Base-by-base conservation (phyloP, 495 filamentous ascomycete genomes). In the Hypoxylon rickii region DNA sequence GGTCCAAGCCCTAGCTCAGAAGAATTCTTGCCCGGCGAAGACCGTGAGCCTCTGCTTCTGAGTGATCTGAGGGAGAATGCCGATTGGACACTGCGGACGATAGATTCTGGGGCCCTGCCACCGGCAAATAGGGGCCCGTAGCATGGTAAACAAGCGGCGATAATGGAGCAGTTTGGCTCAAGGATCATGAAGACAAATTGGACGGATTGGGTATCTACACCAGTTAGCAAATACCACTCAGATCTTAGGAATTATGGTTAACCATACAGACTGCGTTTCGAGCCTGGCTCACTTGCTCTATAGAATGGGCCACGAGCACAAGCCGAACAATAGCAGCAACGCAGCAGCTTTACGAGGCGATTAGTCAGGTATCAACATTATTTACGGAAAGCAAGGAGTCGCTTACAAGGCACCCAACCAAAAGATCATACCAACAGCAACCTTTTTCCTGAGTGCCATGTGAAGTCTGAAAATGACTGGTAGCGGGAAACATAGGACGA, bases 331-430 rank as follows among this genome's bases (percentile, higher is more conserved):
- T 51, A 26, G 64, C 64, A 24, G 64, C 51, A 7, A 67, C 36
- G 20, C 20, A 44, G 40, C 61, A 64, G 44, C 64, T 67, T 15
- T 10, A 45, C 17, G 34, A 2, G 15, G n/a, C n/a, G n/a, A 16
- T 24, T 29, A 17, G 4, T 49, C 16, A 49, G 45, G 13, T 20
- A 49, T 3, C 12, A 3, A 12, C n/a, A 18, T 24, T 22, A 4
- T 17, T 12, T 3, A 19, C 15, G 10, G 19, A 38, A 1, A 13
- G 3, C 12, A 39, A 15, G 20, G 29, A 20, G 11, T 5, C 5
- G 62, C 61, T 55, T 45, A 64, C 64, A 68, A 68, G 13, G 52
- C 57, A 7, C 65, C 65, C n/a, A 68, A 50, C 65, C 57, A 68
- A 55, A 68, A 68, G 12, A 68, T 63, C 21, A 51, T 11, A 13